Base-by-base conservation (phyloP, 305 asterid species). In the Fraxinus greggii region DNA sequence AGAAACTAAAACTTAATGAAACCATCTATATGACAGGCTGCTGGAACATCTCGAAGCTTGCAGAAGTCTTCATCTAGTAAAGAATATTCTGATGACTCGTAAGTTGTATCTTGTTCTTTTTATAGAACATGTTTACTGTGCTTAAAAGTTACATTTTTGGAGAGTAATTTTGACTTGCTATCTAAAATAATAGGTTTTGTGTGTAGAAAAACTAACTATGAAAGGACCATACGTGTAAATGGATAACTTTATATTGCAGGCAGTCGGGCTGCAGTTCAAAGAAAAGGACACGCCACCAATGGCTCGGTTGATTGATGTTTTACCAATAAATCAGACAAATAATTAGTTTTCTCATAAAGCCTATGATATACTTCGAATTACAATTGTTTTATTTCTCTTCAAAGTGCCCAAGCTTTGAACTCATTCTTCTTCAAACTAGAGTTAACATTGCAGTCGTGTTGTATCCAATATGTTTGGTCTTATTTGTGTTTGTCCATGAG, bases 1-100 rank as follows among this genome's bases (percentile, higher is more conserved):
- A 5, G 63, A 51, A 51, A 51, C 61, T 17, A 51, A 1, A 8
- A n/a, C 59, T 48, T 4, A 1, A 51, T 51, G 75, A 78, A 36
- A 75, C 82, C 86, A 81, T 79, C 72, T 77, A 45, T 87, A 83
- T 78, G 73, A 51, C 89, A 95, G 97, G 94, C 86, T 85, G 86
- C 90, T 76, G 90, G 88, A 79, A 80, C 88, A 70, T 80, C 92
- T 15, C 51, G 78, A 72, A 89, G 92, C 86, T 79, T 86, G 84
- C 97, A 88, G 81, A 89, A 83, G 87, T 90, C 97, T 78, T 83
- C 93, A 61, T 87, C 86, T 65, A 91, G 91, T 83, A 89, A 87
- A 89, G 94, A 89, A 59, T 86, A 87, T 72, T 89, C 91, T 83
- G 94, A 92, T 79, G 94, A 92, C 81, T 88, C 87, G 97, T 95